Conservation (phyloP, 2,329 filamentous ascomycete species). For the Paecilomyces sp. region DNA sequence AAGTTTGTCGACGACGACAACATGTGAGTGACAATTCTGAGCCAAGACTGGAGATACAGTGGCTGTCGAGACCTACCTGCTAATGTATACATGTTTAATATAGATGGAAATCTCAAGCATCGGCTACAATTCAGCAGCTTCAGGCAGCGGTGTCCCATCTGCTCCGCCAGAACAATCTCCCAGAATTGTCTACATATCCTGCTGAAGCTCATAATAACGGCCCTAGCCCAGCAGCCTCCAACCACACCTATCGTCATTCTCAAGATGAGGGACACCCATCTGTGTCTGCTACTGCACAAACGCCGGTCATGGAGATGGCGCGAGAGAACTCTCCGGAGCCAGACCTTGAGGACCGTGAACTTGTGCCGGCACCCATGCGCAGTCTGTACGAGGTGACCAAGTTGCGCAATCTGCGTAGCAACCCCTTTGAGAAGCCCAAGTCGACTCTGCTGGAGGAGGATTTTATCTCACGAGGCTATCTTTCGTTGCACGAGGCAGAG, state of each 20-base stretch:
- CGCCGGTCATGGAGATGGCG: conserved; percentile 35
- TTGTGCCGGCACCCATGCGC: conserved; percentile 47
- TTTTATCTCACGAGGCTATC: conserved; percentile 43
- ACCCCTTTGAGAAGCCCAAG: conserved; percentile 28
- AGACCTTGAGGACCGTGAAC: conserved; percentile 31
- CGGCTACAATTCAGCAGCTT: conserved; percentile 34
- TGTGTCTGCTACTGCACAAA: conserved; percentile 17
- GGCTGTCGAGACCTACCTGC: background rate
- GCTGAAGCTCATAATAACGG: conserved; percentile 19
- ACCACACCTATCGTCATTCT: conserved; percentile 17
- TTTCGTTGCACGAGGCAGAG: conserved; percentile 44
- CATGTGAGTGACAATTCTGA: conserved; percentile 32
- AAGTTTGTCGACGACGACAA: conserved; percentile 49
- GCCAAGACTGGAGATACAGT: background rate
- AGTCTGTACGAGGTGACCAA: conserved; percentile 50
- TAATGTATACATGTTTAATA: background rate
- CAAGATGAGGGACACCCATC: conserved; percentile 21
- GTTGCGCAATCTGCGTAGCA: conserved; percentile 35
- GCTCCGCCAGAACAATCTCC: conserved; percentile 35
- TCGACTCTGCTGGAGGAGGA: conserved; percentile 38
- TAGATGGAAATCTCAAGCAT: conserved; percentile 41
- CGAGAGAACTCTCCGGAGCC: conserved; percentile 40
- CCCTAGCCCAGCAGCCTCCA: conserved; percentile 20
- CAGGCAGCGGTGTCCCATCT: conserved; percentile 41
- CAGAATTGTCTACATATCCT: conserved; percentile 33